Evolutionary conservation across 2,329 filamentous ascomycete species (phyloP).

Genomic region (Pseudogymnoascus sp.): DNA sequence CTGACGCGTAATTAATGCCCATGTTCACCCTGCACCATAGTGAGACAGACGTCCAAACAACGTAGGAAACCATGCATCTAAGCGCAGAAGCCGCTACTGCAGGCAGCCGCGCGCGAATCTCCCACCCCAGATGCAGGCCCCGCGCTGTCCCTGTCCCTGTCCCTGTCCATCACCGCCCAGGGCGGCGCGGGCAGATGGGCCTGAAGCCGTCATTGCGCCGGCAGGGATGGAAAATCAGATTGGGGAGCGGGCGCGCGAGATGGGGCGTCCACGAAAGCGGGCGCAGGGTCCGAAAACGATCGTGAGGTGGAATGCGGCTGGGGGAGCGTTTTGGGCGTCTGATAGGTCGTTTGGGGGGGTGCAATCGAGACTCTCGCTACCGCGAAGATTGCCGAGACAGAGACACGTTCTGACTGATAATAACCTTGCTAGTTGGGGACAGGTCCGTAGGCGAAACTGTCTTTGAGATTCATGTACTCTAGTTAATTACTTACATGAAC

Average conservation of each 20-base stretch:
- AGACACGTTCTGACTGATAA: not conserved
- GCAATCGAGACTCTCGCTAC: slow-evolving; percentile 7
- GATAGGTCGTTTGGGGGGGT: slow-evolving; percentile 1
- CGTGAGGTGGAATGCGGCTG: slow-evolving; percentile 1
- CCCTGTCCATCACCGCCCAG: not conserved
- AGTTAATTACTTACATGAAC: slow-evolving; percentile 5
- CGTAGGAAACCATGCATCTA: slow-evolving; percentile 3
- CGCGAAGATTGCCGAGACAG: slow-evolving; percentile 1
- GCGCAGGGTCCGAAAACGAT: slow-evolving; percentile 1
- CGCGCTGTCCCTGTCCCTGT: not conserved
- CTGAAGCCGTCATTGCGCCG: slow-evolving; percentile 71
- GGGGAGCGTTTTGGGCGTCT: not conserved
- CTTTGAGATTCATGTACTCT: slow-evolving; percentile 5
- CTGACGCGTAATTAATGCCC: slow-evolving; percentile 1
- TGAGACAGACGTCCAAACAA: slow-evolving; percentile 2
- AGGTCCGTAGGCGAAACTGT: slow-evolving; percentile 1
- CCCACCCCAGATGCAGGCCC: not conserved
- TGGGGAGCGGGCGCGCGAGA: not conserved
- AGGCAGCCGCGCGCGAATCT: slow-evolving; percentile 5
- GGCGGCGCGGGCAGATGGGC: slow-evolving; percentile 53
- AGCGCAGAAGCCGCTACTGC: not conserved
- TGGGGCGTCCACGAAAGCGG: not conserved
- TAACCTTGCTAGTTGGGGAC: not conserved
- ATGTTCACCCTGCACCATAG: not conserved
- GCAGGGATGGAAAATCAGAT: not conserved